These are phyloP conservation scores for Nematodospora anomalae DNA, from an alignment of 1,139 yeast species.

Conservation along the genomic window DNA sequence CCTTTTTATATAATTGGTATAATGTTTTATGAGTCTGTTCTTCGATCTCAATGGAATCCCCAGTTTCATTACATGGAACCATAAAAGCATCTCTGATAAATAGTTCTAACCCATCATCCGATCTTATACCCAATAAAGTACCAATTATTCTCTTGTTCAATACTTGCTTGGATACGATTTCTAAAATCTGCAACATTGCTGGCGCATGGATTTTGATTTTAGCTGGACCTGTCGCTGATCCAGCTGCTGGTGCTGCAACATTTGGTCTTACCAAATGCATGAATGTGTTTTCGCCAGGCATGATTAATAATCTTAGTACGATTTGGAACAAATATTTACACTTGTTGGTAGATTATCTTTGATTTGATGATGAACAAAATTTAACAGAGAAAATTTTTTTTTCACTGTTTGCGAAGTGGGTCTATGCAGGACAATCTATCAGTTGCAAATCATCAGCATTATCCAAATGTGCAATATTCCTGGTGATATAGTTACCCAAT, in stretches of 20 bases:
- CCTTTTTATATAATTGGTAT: conserved; percentile 71
- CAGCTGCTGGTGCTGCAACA: conserved; percentile 53
- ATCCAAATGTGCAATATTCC: too few species aligned
- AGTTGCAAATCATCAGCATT: not conserved
- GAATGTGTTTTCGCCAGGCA: conserved; percentile 21
- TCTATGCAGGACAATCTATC: conserved; percentile 2
- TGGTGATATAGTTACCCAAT: too few species aligned
- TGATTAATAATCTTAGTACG: too few species aligned
- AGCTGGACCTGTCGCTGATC: conserved; percentile 47
- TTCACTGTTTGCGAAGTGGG: not conserved
- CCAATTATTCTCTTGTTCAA: conserved; percentile 71
- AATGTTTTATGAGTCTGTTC: conserved; percentile 71
- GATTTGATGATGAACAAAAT: not conserved
- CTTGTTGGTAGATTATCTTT: too few species aligned
- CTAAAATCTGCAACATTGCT: conserved; percentile 69
- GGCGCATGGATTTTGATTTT: conserved; percentile 61
- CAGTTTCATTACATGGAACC: conserved; percentile 82
- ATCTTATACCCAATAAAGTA: conserved; percentile 75
- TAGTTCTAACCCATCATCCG: conserved; percentile 81
- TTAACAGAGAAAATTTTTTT: conserved; percentile 1
- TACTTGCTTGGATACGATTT: conserved; percentile 46
- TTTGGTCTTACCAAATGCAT: conserved; percentile 65
- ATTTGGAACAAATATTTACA: too few species aligned
- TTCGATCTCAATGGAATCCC: conserved; percentile 70
- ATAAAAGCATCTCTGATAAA: conserved; percentile 77